phyloP scores from a whole-genome alignment of 2,329 filamentous ascomycete species.

The Colletotrichum sp. region DNA sequence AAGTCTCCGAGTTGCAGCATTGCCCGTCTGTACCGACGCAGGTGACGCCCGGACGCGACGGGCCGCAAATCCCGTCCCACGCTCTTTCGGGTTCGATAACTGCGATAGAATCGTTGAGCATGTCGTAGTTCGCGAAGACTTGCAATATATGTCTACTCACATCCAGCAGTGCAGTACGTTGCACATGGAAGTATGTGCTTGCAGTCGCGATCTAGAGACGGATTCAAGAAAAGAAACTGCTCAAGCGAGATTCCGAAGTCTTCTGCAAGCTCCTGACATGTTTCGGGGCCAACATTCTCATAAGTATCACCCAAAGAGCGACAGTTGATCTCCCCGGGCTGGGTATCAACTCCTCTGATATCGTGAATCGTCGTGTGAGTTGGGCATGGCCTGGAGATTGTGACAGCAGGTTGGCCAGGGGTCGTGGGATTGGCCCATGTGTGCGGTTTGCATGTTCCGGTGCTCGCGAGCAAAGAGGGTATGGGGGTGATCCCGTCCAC shows the following conservation, averaged over 20 bases:
- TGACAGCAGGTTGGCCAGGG: neutral
- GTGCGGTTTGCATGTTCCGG: neutral
- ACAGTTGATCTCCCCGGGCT: neutral
- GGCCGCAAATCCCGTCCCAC: neutral
- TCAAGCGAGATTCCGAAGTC: neutral
- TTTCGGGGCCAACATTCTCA: neutral
- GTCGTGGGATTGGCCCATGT: neutral
- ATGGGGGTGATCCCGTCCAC: neutral
- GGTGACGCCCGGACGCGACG: neutral
- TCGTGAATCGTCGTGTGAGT: neutral
- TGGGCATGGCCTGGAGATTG: neutral
- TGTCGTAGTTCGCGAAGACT: neutral
- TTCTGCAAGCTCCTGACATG: neutral
- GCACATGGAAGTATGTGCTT: neutral
- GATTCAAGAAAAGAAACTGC: neutral
- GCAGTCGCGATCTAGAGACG: neutral
- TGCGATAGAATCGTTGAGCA: neutral
- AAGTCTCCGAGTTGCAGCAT: neutral
- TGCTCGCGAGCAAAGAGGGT: neutral
- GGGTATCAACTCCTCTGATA: neutral
- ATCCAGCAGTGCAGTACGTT: neutral
- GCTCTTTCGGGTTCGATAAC: neutral
- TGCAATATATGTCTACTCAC: neutral
- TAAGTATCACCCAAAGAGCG: neutral
- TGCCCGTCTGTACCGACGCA: neutral